Conservation (phyloP, 352 stramenopile species). For the Blastocystis sp. region DNA sequence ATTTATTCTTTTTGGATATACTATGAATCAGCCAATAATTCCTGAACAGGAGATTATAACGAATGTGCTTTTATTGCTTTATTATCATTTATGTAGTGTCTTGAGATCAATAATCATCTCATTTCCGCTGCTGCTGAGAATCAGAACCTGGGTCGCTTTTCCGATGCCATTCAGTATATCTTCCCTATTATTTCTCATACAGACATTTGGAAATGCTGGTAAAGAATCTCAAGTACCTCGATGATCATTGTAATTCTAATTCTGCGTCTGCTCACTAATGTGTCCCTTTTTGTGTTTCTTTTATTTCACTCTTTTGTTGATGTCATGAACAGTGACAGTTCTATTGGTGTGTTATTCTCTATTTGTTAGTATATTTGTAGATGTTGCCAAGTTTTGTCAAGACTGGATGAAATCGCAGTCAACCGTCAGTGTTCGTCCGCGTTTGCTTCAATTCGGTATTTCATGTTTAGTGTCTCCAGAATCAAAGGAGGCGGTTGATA, state of each 20-base stretch:
- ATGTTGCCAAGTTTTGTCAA: slow-evolving; percentile 35
- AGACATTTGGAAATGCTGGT: background rate
- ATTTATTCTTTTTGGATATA: no score
- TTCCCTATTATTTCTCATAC: background rate
- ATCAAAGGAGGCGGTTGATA: slow-evolving; percentile 14
- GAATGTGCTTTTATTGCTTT: background rate
- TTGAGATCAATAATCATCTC: background rate
- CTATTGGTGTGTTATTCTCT: background rate
- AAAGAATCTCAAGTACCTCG: background rate
- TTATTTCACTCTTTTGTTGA: no score
- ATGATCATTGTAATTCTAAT: background rate
- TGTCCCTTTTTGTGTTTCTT: background rate
- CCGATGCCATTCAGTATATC: background rate
- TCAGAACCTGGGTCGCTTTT: background rate
- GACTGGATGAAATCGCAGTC: background rate
- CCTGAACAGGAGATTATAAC: background rate
- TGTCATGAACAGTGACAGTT: background rate
- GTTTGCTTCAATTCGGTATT: background rate
- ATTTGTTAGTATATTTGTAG: background rate
- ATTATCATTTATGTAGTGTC: background rate
- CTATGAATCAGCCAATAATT: background rate
- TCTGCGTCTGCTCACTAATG: background rate
- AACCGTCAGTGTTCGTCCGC: background rate
- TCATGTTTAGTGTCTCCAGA: slow-evolving; percentile 34
- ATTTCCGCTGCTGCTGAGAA: background rate